Evolutionary conservation across 1,284 basidiomycete genomes (phyloP).

Genomic region (Fomitopsis betulina): DNA sequence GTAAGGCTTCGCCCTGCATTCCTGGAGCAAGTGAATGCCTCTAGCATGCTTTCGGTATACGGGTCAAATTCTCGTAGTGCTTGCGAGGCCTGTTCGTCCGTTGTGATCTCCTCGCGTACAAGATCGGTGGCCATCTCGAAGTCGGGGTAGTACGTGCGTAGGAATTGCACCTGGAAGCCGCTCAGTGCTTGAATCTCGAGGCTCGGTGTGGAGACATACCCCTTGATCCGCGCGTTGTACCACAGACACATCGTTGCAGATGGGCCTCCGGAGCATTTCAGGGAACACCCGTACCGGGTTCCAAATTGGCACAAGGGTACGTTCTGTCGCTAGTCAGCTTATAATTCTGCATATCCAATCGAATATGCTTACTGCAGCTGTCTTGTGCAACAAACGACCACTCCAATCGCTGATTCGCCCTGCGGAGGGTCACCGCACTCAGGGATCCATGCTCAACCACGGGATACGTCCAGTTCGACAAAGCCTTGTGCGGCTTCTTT

Average conservation of each 20-base stretch:
- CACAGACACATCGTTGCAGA: conserved; percentile 28
- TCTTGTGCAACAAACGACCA: conserved; percentile 47
- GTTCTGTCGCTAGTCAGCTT: conserved; percentile 11
- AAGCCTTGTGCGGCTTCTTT: conserved; percentile 22
- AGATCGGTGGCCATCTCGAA: conserved; percentile 64
- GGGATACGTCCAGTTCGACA: conserved; percentile 38
- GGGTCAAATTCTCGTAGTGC: conserved; percentile 47
- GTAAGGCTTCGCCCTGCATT: conserved; percentile 23
- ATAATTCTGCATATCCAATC: no score
- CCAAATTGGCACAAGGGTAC: conserved; percentile 24
- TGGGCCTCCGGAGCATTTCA: conserved; percentile 39
- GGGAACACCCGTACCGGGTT: conserved; percentile 47
- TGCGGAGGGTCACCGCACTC: conserved; percentile 46
- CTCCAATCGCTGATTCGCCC: conserved; percentile 36
- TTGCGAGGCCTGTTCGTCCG: conserved; percentile 35
- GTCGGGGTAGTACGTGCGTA: conserved; percentile 65
- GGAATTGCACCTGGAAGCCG: conserved; percentile 52
- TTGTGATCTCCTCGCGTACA: conserved; percentile 47
- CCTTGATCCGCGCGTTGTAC: conserved; percentile 55
- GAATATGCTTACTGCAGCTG: conserved; percentile 16
- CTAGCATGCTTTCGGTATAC: conserved; percentile 47
- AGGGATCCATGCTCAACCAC: conserved; percentile 50
- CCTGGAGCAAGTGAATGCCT: conserved; percentile 31
- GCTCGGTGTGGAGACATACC: conserved; percentile 33
- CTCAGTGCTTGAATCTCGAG: background rate